Percentiles rank a stretch among this genome's conserved stretches.
Evolutionary conservation across 805 yeast species (phyloP).

Genomic region (Ogataea parapolymorpha): DNA sequence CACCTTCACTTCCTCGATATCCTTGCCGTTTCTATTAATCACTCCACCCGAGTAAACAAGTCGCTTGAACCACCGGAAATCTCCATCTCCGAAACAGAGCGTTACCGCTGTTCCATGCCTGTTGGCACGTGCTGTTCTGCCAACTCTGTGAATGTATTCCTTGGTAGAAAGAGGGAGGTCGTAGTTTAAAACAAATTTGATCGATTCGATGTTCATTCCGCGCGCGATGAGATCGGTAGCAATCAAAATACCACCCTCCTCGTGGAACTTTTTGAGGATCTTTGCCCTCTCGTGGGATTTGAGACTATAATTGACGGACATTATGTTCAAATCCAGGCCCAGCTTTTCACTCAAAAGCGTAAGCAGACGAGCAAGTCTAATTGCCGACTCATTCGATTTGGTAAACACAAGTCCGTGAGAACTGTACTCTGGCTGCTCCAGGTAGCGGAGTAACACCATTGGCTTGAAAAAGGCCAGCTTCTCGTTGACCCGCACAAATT

Average conservation of each 20-base stretch:
- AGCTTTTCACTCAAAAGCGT: slow-evolving; percentile 36
- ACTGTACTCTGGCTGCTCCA: slow-evolving; percentile 34
- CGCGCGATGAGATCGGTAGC: slow-evolving; percentile 95
- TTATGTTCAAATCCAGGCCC: slow-evolving; percentile 24
- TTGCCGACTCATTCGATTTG: slow-evolving; percentile 79
- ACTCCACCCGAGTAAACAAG: slow-evolving; percentile 44
- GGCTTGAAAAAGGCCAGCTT: slow-evolving; percentile 60
- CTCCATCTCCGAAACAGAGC: slow-evolving; percentile 74
- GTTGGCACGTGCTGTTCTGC: slow-evolving; percentile 96
- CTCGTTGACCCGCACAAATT: slow-evolving; percentile 27
- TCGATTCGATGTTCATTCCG: slow-evolving; percentile 78
- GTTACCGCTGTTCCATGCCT: slow-evolving; percentile 72
- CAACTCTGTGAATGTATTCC: slow-evolving; percentile 94
- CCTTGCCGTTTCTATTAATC: slow-evolving; percentile 46
- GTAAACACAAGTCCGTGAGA: slow-evolving; percentile 58
- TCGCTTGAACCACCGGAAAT: slow-evolving; percentile 58
- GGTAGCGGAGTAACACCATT: slow-evolving; percentile 57
- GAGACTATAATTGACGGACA: slow-evolving; percentile 58
- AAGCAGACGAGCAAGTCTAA: slow-evolving; percentile 69
- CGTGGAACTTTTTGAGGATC: slow-evolving; percentile 56
- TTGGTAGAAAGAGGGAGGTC: slow-evolving; percentile 85
- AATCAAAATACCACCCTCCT: slow-evolving; percentile 47
- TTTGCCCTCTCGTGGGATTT: slow-evolving; percentile 51
- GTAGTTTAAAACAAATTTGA: slow-evolving; percentile 79
- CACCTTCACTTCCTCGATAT: slow-evolving; percentile 34